Evolutionary conservation across 345 rosid genomes (phyloP), one percentile per base, ranked within the genome.

Genomic region (Bruguiera gymnorhiza): DNA sequence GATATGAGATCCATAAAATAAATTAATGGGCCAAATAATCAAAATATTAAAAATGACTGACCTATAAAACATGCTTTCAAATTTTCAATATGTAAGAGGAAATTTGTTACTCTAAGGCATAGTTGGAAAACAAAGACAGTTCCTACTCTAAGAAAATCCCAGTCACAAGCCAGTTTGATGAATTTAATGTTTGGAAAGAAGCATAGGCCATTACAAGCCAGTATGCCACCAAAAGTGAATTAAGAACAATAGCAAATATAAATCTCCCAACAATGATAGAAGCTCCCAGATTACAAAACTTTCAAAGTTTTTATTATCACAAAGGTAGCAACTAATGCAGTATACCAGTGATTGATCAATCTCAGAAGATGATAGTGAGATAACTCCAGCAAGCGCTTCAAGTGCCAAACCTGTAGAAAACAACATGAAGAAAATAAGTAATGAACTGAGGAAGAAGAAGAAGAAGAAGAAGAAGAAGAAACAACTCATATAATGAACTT

Each of bases 381-480:
- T 78, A 68, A 88, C 86, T 63, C 95, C 95, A 72, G 98, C 92
- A 75, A 96, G 92, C 3, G 97, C 74, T 80, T 96, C 92, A 53
- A 89, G 89, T 10, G 97, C 99, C 78, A 92, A 63, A 73, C 98
- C 99, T 92, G 89, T 54, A 11, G 71, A 11, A 63, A 66, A 53
- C 58, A 74, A 31, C 62, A 66, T 51, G 27, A 68, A 46, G 30
- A 8, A 60, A 76, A 66, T 50, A 24, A 56, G 53, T 19, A 24
- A 37, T 26, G 66, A 48, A 56, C 29, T 37, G 39, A 31, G 32
- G 18, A 29, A 58, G 67, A 29, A 59, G 68, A 66, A 37, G 30
- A 48, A 52, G 27, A 67, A 27, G 23, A 31, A 31, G 8, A 34
- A 34, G 37, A 34, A 34, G 37, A 10, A 10, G 23, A 8, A 11